A percentile compares a stretch with the other conserved stretches of the same genome.
Conservation (phyloP, 768 basidiomycete genomes). For the Mycena floridula region DNA sequence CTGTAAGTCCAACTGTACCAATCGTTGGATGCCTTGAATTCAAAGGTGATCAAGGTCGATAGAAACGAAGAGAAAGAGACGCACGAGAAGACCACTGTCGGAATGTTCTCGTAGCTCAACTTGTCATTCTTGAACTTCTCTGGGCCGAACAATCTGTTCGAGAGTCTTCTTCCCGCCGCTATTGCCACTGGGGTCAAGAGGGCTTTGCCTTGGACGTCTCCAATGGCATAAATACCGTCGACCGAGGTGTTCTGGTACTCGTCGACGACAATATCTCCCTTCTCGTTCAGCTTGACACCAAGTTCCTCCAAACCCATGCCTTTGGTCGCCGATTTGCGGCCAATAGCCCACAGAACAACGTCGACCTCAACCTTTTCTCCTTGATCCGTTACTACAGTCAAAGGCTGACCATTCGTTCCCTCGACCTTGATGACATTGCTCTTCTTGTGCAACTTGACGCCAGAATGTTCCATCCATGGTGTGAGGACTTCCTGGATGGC, state of each 20-base stretch:
- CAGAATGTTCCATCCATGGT: conserved; percentile 90
- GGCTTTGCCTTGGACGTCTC: conserved; percentile 90
- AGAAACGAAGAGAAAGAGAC: conserved; percentile 23
- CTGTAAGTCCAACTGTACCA: conserved; percentile 92
- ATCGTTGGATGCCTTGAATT: conserved; percentile 80
- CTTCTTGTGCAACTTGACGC: conserved; percentile 80
- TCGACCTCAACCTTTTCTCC: conserved; percentile 84
- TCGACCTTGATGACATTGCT: conserved; percentile 73
- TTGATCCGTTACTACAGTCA: conserved; percentile 71
- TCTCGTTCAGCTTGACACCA: conserved; percentile 68
- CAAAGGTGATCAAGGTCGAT: conserved; percentile 3
- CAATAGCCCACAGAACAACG: conserved; percentile 89
- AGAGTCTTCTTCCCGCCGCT: conserved; percentile 84
- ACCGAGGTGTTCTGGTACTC: conserved; percentile 84
- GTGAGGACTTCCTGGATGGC: conserved; percentile 77
- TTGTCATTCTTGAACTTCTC: conserved; percentile 84
- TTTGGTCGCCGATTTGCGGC: conserved; percentile 76
- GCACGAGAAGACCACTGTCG: conserved; percentile 95
- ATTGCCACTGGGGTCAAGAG: conserved; percentile 96
- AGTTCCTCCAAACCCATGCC: conserved; percentile 71
- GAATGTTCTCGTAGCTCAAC: conserved; percentile 83
- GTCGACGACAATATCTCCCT: conserved; percentile 85
- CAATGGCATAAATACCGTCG: conserved; percentile 71
- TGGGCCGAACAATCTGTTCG: conserved; percentile 88
- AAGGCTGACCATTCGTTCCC: conserved; percentile 60